Conservation (phyloP, 1,284 basidiomycete genomes). For the Lentinula novae-zelandiae region DNA sequence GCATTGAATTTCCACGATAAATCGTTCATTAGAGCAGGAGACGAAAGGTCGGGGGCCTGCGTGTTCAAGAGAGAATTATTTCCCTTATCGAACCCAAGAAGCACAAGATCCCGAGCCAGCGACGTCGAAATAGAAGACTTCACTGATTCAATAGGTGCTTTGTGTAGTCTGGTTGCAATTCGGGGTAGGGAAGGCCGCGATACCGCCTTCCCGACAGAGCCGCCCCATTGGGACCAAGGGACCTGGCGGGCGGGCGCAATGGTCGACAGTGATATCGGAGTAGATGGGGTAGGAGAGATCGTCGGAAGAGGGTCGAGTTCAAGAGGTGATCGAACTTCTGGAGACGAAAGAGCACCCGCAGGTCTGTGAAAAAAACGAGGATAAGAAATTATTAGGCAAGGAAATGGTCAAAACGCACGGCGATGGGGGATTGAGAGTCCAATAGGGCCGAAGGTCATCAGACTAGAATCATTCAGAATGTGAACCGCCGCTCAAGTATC, state of each 20-base stretch:
- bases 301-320: not conserved
- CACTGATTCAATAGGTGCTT: not conserved
- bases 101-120: not conserved
- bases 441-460: not conserved
- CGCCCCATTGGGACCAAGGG: not conserved
- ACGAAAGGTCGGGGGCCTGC: not conserved
- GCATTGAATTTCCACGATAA: not conserved
- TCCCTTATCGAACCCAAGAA: not conserved
- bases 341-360: not conserved
- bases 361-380: not conserved
- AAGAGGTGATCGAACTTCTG: not conserved
- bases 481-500: not conserved
- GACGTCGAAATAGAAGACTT: constrained; percentile 1
- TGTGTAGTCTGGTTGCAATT: not conserved
- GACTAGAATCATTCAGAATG: not conserved
- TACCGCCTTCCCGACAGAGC: not conserved
- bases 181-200: not conserved
- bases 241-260: not conserved
- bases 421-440: not conserved
- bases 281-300: constrained; percentile 3
- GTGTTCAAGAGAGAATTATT: not conserved
- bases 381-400: not conserved
- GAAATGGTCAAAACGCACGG: not conserved
- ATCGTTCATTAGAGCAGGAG: not conserved
- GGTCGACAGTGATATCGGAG: not conserved